Evolutionary conservation across 2,329 filamentous ascomycete species (phyloP), one percentile per base, ranked within the genome.

Genomic region (Dactylellina cionopaga): DNA sequence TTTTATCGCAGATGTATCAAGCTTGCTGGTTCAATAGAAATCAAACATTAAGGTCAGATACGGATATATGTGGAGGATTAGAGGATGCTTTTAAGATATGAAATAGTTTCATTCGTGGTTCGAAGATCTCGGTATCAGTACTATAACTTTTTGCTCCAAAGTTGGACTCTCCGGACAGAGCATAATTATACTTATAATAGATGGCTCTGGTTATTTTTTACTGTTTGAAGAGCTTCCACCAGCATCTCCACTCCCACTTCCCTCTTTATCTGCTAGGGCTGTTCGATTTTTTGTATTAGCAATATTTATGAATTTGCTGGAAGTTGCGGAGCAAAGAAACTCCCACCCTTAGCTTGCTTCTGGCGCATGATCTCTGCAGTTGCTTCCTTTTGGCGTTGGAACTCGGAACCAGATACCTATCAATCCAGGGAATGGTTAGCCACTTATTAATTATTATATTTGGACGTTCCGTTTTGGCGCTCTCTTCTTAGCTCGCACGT

Each of bases 331-430:
- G 11, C 31, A 7, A 27, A 29, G 44, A 19, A 3, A 37, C 3
- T n/a, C 29, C 11, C 62, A 70, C 65, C 65, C 63, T 70, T 70
- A 5, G 65, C 65, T 35, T 90, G 88, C 81, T 90, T 90, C 76
- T 85, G 84, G 44, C 87, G 84, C 88, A 90, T 90, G 70, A 89
- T 89, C n/a, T 84, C 84, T 25, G 88, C 88, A 44, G 85, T 84
- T 66, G 84, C 83, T 77, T 96, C 93, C 82, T 95, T 96, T 73
- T 89, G 85, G 74, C 86, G 88, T 76, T 88, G 85, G 82, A 91
- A 91, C 82, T 96, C 89, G 58, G 85, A 84, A 73, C 92, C 92
- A 75, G 85, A 89, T 84, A 70, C 39, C 87, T 85, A n/a, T n/a
- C n/a, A n/a, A n/a, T n/a, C n/a, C n/a, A n/a, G 75, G 0, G 80